These are phyloP conservation scores for Kalaharituber pfeilii DNA, from an alignment of 2,329 filamentous ascomycete genomes.

Conservation along the genomic window DNA sequence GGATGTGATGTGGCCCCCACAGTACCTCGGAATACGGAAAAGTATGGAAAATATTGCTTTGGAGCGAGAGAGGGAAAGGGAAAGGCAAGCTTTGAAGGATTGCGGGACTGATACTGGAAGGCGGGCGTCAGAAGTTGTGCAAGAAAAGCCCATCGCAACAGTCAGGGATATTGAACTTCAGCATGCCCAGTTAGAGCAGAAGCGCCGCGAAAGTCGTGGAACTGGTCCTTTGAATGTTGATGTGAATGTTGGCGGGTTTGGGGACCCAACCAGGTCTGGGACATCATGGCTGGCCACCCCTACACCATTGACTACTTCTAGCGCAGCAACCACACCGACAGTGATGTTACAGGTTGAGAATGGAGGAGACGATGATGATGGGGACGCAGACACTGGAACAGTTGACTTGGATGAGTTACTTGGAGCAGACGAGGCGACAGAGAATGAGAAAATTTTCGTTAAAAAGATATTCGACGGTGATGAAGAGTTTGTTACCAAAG, in stretches of 20 bases:
- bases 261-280: neutral
- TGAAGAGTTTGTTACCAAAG: conserved; percentile 62
- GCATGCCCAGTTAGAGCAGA: conserved; percentile 10
- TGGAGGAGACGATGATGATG: conserved; percentile 17
- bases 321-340: conserved; percentile 10
- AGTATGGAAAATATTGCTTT: conserved; percentile 14
- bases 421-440: conserved; percentile 30
- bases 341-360: conserved; percentile 18
- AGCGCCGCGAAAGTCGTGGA: conserved; percentile 7
- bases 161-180: conserved; percentile 14
- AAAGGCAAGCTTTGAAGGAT: conserved; percentile 8
- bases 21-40: conserved; percentile 10
- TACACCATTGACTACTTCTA: conserved; percentile 9
- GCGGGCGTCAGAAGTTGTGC: conserved; percentile 9
- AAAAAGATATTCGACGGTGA: conserved; percentile 68
- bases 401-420: conserved; percentile 8
- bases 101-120: conserved; percentile 8
- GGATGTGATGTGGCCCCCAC: neutral
- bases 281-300: conserved; percentile 15
- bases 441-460: conserved; percentile 60
- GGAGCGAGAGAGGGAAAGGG: conserved; percentile 8
- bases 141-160: conserved; percentile 15
- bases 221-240: conserved; percentile 10
- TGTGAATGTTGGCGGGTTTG: conserved; percentile 2
- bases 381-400: conserved; percentile 4